Base-by-base conservation (phyloP, 768 basidiomycete genomes). In the Xerocomellus chrysenteron region DNA sequence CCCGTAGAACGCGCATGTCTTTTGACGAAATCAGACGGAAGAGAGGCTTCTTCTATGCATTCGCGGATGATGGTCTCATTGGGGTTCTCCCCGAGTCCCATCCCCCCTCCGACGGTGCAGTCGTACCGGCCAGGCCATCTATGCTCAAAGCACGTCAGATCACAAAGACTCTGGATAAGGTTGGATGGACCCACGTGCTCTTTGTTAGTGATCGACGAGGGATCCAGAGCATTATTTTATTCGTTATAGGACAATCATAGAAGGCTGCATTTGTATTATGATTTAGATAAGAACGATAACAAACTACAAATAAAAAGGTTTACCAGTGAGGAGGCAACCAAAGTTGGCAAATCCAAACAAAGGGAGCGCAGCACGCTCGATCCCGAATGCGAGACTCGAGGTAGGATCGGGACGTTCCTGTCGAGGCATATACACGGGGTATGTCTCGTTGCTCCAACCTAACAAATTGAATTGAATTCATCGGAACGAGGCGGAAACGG, bases 311-410 rank as follows among this genome's bases (percentile, higher is more conserved):
- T 12, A 35, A 47, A 40, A 14, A 41, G 10, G 49, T 65, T 50
- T 51, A 75, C 77, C 76, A 16, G 67, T 78, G 14, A 78, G 72
- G 16, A 79, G 64, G 36, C 71, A 76, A 47, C 78, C 78, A 58
- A 75, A 79, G 53, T 79, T 78, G 16, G 72, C 66, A 28, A 79
- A 74, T 9, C 76, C 74, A 56, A 79, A 79, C n/a, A 79, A 55
- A 42, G 78, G 77, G 17, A 79, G 69, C 4, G 75, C 75, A 39
- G 77, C 74, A 33, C 77, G 75, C 55, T 78, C 78, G 44, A 79
- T 73, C 19, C 74, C 69, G 46, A 79, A 78, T 42, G 56, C 78
- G 55, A 61, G 39, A 28, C 13, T 65, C 16, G 63, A 43, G 24
- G 24, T 4, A 24, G 48, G 14, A 30, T 16, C 40, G 11, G 7